Conservation (phyloP, 495 filamentous ascomycete genomes). For the Annulohypoxylon moriforme region DNA sequence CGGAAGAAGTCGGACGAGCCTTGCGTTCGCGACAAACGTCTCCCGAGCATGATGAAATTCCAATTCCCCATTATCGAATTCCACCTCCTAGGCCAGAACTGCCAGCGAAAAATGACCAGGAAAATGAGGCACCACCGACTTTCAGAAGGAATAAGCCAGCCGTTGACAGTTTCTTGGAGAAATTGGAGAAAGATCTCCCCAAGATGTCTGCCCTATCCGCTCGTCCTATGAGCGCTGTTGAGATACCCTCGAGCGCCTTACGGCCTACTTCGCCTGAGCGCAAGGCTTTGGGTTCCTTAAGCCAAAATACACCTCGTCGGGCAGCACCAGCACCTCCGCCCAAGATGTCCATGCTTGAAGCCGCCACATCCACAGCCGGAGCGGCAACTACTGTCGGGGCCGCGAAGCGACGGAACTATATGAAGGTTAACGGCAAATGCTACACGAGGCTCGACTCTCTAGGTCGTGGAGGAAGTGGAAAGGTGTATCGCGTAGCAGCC, state of each 20-base stretch:
- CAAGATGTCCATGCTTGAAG: slow-evolving; percentile 94
- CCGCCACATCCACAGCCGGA: slow-evolving; percentile 86
- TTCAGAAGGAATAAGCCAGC: slow-evolving; percentile 74
- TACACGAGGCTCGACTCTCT: slow-evolving; percentile 91
- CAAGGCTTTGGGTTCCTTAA: slow-evolving; percentile 75
- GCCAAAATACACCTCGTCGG: slow-evolving; percentile 83
- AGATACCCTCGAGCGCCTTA: slow-evolving; percentile 42
- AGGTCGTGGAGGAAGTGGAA: slow-evolving; percentile 89
- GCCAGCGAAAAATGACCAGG: slow-evolving; percentile 75
- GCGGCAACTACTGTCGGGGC: slow-evolving; percentile 77
- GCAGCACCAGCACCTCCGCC: slow-evolving; percentile 85
- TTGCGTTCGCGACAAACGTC: slow-evolving; percentile 34
- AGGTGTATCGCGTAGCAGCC: slow-evolving; percentile 96
- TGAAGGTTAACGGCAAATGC: slow-evolving; percentile 89
- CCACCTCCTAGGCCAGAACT: slow-evolving; percentile 67
- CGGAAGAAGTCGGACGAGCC: slow-evolving; percentile 20
- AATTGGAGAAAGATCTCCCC: slow-evolving; percentile 69
- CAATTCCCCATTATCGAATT: slow-evolving; percentile 71
- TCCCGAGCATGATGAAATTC: slow-evolving; percentile 48
- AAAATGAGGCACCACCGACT: slow-evolving; percentile 82
- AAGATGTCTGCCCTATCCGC: slow-evolving; percentile 64
- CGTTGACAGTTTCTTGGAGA: slow-evolving; percentile 65
- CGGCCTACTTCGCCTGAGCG: slow-evolving; percentile 67
- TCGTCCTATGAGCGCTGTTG: slow-evolving; percentile 49
- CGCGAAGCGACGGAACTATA: slow-evolving; percentile 78